Percentiles rank a stretch among this genome's conserved stretches.
Evolutionary conservation across 2,329 filamentous ascomycete genomes (phyloP).

Genomic region (Apiospora koreana): DNA sequence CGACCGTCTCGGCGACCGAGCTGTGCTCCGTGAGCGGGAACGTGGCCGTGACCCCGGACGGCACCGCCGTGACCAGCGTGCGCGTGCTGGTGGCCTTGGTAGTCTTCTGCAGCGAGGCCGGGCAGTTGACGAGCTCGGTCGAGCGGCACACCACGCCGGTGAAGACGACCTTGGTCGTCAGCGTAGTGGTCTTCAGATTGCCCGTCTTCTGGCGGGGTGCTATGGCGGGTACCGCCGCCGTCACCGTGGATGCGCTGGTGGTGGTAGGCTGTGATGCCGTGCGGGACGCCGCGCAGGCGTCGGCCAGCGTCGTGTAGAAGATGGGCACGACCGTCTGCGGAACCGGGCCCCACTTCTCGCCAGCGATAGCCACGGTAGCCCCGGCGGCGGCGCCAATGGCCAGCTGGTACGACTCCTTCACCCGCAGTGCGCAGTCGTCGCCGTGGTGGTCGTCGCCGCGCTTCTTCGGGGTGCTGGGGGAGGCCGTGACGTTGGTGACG

Average conservation of each 20-base stretch:
- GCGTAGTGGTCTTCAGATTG: conserved; percentile 40
- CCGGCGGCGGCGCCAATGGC: conserved; percentile 56
- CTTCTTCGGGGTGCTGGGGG: neutral
- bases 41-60: conserved; percentile 36
- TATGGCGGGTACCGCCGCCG: conserved; percentile 19
- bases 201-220: conserved; percentile 16
- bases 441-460: conserved; percentile 29
- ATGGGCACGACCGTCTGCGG: conserved; percentile 49
- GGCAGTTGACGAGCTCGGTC: conserved; percentile 48
- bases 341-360: conserved; percentile 50
- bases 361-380: conserved; percentile 46
- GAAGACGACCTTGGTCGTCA: conserved; percentile 41
- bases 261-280: conserved; percentile 11
- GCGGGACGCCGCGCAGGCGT: conserved; percentile 38
- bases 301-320: conserved; percentile 52
- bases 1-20: conserved; percentile 34
- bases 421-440: conserved; percentile 43
- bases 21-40: conserved; percentile 40
- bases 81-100: conserved; percentile 37
- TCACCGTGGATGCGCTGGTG: conserved; percentile 24
- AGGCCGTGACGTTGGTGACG: conserved; percentile 49
- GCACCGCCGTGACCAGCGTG: conserved; percentile 42
- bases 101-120: conserved; percentile 49
- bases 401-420: conserved; percentile 51
- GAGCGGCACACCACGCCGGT: conserved; percentile 47